Base-by-base conservation (phyloP, 495 filamentous ascomycete genomes). In the Penicillium robsamsonii region DNA sequence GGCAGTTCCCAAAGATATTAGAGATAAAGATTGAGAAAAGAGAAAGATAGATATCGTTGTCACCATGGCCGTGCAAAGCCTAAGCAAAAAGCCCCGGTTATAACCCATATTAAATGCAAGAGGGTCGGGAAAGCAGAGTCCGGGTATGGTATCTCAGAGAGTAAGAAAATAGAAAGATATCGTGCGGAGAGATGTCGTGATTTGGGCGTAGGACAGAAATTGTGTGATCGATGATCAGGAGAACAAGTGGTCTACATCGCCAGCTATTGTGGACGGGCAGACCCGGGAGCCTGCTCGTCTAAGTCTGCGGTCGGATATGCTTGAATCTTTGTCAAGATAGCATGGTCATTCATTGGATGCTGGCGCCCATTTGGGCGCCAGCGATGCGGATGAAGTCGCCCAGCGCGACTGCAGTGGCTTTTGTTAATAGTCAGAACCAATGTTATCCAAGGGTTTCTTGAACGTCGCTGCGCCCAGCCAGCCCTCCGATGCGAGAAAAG, bases 31-130 rank as follows among this genome's bases (percentile, higher is more conserved):
- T 31, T 13, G 13, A 44, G 15, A 58, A 46, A 55, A 17, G 43
- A 53, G 46, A 50, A 62, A 53, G 35, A 38, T 17, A 35, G 33
- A 22, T 18, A 44, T 53, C 38, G 29, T 58, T 37, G 42, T 59
- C 57, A 65, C 52, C 58, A 55, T 47, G 24, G 65, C 62, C 65
- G 55, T 63, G 54, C 55, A 59, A 42, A 53, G 48, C 50, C 53
- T 49, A 65, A 63, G 60, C 53, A 29, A 37, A 50, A 31, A n/a
- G n/a, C 12, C 35, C 46, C 31, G 35, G 12, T 45, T 27, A 9
- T 54, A 31, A 25, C 37, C 50, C 50, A 31, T 46, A 43, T 54
- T 47, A 51, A 48, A 33, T 33, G 50, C 40, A 58, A 53, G 40
- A 53, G 25, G 41, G 33, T 40, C 24, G 13, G 35, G 47, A 46